These are phyloP conservation scores for Pythium aphanidermatum DNA, from an alignment of 352 stramenopile genomes.

Conservation along the genomic window DNA sequence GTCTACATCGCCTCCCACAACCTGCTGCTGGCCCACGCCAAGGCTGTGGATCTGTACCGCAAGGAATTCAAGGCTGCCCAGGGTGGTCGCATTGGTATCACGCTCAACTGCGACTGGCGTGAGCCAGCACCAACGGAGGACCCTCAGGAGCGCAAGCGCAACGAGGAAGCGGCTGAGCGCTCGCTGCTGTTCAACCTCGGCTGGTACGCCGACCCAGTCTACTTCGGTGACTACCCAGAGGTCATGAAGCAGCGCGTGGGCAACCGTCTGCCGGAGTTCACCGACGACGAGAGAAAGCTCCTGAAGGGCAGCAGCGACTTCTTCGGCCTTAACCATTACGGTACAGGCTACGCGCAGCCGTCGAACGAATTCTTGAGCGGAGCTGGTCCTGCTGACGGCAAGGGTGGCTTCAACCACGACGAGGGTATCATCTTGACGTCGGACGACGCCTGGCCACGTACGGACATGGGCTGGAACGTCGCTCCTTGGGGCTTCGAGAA, in stretches of 20 bases:
- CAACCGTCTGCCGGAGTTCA: slow-evolving; percentile 86
- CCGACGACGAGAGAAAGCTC: slow-evolving; percentile 66
- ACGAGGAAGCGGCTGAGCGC: slow-evolving; percentile 62
- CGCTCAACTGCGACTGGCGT: slow-evolving; percentile 87
- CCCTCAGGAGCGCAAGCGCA: slow-evolving; percentile 42
- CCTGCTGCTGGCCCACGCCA: slow-evolving; percentile 84
- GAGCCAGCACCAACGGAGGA: slow-evolving; percentile 57
- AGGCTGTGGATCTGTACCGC: slow-evolving; percentile 78
- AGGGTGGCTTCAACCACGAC: slow-evolving; percentile 33
- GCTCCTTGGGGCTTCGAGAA: slow-evolving; percentile 81
- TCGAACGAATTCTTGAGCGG: slow-evolving; percentile 38
- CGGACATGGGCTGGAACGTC: slow-evolving; percentile 78
- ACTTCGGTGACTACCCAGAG: slow-evolving; percentile 89
- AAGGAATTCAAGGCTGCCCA: slow-evolving; percentile 26
- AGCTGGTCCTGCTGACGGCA: slow-evolving; percentile 20
- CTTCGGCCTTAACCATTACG: slow-evolving; percentile 95
- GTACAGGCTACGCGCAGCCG: slow-evolving; percentile 39
- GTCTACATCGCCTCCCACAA: slow-evolving; percentile 72
- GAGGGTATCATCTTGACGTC: slow-evolving; percentile 34
- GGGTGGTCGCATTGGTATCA: slow-evolving; percentile 88
- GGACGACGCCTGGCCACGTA: slow-evolving; percentile 53
- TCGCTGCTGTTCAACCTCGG: slow-evolving; percentile 84
- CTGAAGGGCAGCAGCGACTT: slow-evolving; percentile 89
- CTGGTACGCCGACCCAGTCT: slow-evolving; percentile 93
- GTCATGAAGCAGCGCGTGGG: slow-evolving; percentile 85